Base-by-base conservation (phyloP, 768 basidiomycete genomes). In the Naganishia randhawae region DNA sequence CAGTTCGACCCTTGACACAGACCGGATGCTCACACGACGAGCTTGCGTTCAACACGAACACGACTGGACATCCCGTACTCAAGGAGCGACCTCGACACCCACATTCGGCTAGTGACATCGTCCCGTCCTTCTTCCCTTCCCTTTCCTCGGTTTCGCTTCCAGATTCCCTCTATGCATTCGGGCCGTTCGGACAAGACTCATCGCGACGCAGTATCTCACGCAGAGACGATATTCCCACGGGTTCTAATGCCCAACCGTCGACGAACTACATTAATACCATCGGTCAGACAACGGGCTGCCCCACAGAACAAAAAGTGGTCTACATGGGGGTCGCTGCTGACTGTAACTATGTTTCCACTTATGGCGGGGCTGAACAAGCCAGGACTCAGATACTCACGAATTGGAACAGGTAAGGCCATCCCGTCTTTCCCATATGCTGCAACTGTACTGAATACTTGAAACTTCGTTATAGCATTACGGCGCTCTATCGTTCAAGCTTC, bases 271-370 rank as follows among this genome's bases (percentile, higher is more conserved):
- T 84, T 54, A 80, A 83, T 70, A 81, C 80, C 25, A 93, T 95
- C 69, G 90, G 90, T 16, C 82, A 85, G 25, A 85, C 83, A 8
- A 77, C 78, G 3, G 91, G 92, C 6, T 93, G 92, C 77, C 88
- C 90, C 2, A 85, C 79, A 63, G 81, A 84, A 0, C 88, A 89
- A 80, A 85, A 86, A 82, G 85, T 92, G 72, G 76, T 83, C 10
- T 91, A 88, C 77, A 87, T 92, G 86, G 92, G 92, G 29, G 88
- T 92, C 65, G 91, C 91, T 0, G 88, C 91, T 6, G 92, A 93
- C 77, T 93, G 92, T 80, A 85, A 84, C 70, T 93, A 92, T 75
- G 86, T 87, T 13, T 72, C 80, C 33, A 83, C 83, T 68, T 89
- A 89, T 73, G 87, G 86, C 33, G 84, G 84, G 2, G 81, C 84